Evolutionary conservation across 164 flowering plant genomes (phyloP), one percentile per base, ranked within the genome.

Genomic region (Berberis thunbergii): DNA sequence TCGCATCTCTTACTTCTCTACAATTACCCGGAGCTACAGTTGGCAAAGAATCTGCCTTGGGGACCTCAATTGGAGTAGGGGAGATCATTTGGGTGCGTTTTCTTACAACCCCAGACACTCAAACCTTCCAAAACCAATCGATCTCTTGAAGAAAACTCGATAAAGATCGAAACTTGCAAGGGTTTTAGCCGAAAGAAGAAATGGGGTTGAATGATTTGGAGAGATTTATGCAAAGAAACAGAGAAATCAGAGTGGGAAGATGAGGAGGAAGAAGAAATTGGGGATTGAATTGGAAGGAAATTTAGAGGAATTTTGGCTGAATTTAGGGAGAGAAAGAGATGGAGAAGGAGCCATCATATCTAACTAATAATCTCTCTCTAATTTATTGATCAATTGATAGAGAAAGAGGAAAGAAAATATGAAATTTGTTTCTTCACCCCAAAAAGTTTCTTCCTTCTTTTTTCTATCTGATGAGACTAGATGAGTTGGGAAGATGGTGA

Each of bases 11-110:
- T 38, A 67, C 62, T 7, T 70, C 70, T 53, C 26, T 26, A 26
- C 26, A 26, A 26, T 26, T 26, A 26, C 26, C 26, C 26, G 26
- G 26, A 26, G 26, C 26, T 26, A 26, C 26, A 26, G 26, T 26
- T 26, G 26, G 26, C 26, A 26, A 26, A 26, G 26, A 26, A 26
- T 56, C 67, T 26, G 11, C 42, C 5, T 6, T 12, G 3, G 70
- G 52, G 13, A 56, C 76, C 67, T 68, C 74, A 57, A 62, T 65
- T 45, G 54, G 57, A 63, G 71, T 69, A 50, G 71, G 12, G 52
- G 64, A 52, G 12, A 59, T 58, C 55, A 67, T 67, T 49, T 39
- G 26, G 26, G 49, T 43, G 43, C 6, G 11, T 26, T 26, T 26
- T 26, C 26, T 26, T 26, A 52, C 59, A 44, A 50, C 6, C 43